Evolutionary conservation across 2,329 filamentous ascomycete genomes (phyloP), one percentile per base, ranked within the genome.

Genomic region (Pleomassaria siparia): DNA sequence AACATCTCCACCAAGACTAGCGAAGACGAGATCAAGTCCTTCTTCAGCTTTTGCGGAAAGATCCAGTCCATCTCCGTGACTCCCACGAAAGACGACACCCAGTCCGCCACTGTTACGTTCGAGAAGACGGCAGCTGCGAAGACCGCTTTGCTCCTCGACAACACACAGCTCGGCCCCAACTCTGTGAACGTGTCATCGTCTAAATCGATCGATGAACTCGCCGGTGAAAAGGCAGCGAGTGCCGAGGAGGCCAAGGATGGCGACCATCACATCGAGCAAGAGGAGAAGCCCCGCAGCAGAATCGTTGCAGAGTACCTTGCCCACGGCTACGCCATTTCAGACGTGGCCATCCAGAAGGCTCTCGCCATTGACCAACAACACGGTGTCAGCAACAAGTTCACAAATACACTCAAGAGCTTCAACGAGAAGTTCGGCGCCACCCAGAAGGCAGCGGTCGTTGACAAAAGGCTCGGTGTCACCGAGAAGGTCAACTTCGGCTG

Each of bases 21-120:
- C 59, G 91, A 99, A 74, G 87, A 91, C 76, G 91, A 97, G 75
- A 85, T 99, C 63, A 85, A 84, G 67, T 91, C 96, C 70, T 99
- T 99, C 81, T 99, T 99, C 80, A 94, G 88, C 79, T 97, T 97
- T 74, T 86, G 83, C 37, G 94, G 94, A 72, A 97, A 96, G 80
- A 95, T 99, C 72, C 85, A 84, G 59, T 81, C 82, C 62, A 81
- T 99, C 71, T 85, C 89, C 49, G 82, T 96, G 65, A 89, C 84
- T 22, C 74, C 85, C 42, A 77, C 72, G 30, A 50, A 74, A 44
- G 83, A 83, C 64, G 81, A 86, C 58, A 79, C 82, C 58, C 90
- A 96, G 76, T 85, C 85, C 41, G 94, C 94, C 48, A 88, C 86
- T n/a, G 91, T 99, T 54, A 91, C 85, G 43, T 99, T 99, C 67